Percentiles rank a stretch among this genome's conserved stretches.
Evolutionary conservation across 1,284 basidiomycete species (phyloP).

Genomic region (Ustilago bromivora): DNA sequence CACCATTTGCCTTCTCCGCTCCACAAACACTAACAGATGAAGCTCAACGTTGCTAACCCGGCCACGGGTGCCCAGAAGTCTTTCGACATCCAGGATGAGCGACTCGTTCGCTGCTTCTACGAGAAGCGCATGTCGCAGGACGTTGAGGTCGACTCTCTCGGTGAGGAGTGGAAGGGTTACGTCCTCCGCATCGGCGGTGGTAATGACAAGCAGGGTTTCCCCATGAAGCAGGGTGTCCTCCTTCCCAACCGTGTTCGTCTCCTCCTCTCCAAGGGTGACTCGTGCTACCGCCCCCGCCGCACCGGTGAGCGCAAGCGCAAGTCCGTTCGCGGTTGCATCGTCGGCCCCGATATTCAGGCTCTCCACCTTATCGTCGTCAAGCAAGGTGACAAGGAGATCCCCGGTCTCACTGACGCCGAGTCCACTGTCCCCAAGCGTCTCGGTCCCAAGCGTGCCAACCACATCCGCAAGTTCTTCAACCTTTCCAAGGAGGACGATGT

Average conservation of each 20-base stretch:
- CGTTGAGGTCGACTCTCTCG: slow-evolving; percentile 88
- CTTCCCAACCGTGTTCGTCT: slow-evolving; percentile 93
- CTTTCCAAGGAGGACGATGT: slow-evolving; percentile 98
- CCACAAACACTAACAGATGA: slow-evolving; percentile 76
- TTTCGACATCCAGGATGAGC: slow-evolving; percentile 93
- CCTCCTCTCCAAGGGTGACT: slow-evolving; percentile 94
- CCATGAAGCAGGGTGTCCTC: slow-evolving; percentile 99
- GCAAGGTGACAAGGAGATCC: slow-evolving; percentile 92
- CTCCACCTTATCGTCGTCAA: slow-evolving; percentile 95
- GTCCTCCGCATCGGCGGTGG: slow-evolving; percentile 96
- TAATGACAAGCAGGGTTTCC: slow-evolving; percentile 87
- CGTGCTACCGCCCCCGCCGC: slow-evolving; percentile 94
- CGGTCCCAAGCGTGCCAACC: slow-evolving; percentile 79
- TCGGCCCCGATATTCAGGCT: slow-evolving; percentile 95
- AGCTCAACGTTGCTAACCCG: slow-evolving; percentile 94
- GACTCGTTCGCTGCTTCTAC: slow-evolving; percentile 89
- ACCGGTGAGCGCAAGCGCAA: slow-evolving; percentile 97
- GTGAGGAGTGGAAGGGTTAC: slow-evolving; percentile 98
- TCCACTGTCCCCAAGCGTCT: slow-evolving; percentile 92
- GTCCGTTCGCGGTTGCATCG: slow-evolving; percentile 95
- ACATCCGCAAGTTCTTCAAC: slow-evolving; percentile 98
- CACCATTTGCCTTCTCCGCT: slow-evolving; percentile 15
- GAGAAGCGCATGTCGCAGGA: slow-evolving; percentile 97
- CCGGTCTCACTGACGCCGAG: slow-evolving; percentile 85
- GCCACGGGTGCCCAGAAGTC: slow-evolving; percentile 95